Evolutionary conservation across 108 stramenopile genomes (phyloP).

Genomic region (Schizochytrium sp.): DNA sequence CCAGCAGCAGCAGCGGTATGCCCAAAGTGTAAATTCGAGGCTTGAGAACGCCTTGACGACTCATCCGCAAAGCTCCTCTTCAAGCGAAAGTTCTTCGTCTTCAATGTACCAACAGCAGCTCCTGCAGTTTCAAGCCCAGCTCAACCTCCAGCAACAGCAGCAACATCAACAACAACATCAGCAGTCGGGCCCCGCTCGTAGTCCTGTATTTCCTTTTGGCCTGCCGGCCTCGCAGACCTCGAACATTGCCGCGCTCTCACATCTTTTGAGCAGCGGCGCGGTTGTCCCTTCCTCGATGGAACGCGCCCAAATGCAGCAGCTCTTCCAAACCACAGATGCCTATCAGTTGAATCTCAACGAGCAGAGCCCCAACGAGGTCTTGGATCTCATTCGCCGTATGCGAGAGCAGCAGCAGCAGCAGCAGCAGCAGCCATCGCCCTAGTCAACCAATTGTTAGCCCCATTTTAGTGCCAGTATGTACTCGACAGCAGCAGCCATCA

Average conservation of each 20-base stretch:
- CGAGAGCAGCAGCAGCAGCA: no score
- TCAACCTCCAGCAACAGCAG: background rate
- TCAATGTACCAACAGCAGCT: background rate
- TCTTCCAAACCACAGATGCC: background rate
- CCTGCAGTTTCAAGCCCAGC: background rate
- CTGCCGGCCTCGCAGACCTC: background rate
- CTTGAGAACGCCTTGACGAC: no score
- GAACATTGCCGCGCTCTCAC: background rate
- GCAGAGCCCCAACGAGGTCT: background rate
- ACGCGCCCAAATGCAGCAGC: background rate
- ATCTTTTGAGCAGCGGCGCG: background rate
- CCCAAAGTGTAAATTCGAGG: no score
- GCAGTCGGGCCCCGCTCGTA: background rate
- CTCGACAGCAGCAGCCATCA: no score
- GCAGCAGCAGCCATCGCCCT: no score
- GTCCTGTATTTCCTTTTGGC: background rate
- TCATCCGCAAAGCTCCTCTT: no score
- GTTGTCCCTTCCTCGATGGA: background rate
- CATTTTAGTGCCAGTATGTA: no score
- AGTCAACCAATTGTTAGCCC: no score
- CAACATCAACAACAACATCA: background rate
- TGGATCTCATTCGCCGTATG: no score
- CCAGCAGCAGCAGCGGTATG: background rate
- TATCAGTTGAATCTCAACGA: background rate
- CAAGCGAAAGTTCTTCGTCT: no score